Percentiles rank a stretch among this genome's conserved stretches.
phyloP scores from a whole-genome alignment of 805 yeast genomes.

The Zygosaccharomyces pseudorouxii region DNA sequence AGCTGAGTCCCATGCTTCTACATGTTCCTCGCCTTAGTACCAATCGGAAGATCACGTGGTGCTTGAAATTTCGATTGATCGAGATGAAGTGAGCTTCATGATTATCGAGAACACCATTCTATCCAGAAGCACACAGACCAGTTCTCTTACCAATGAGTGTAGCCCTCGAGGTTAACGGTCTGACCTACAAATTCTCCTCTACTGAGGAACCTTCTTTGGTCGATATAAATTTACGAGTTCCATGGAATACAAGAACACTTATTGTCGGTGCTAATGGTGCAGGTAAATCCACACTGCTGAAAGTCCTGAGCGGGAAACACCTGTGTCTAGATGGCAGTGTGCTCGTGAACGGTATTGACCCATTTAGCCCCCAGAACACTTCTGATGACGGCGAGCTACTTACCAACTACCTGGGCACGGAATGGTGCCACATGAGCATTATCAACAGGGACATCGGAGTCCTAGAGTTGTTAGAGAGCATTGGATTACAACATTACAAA shows the following conservation, averaged over 20 bases:
- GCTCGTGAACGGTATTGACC: constrained; percentile 76
- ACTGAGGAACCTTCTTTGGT: constrained; percentile 60
- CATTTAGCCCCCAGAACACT: constrained; percentile 57
- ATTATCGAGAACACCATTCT: neutral
- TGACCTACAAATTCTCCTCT: constrained; percentile 65
- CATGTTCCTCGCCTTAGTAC: neutral
- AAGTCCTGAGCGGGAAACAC: constrained; percentile 86
- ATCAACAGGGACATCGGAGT: constrained; percentile 92
- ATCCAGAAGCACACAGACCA: neutral
- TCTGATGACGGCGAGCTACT: constrained; percentile 39
- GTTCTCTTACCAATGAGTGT: constrained; percentile 5
- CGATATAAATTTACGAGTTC: constrained; percentile 55
- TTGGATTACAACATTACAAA: constrained; percentile 73
- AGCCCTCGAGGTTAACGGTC: constrained; percentile 56
- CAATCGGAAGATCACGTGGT: neutral
- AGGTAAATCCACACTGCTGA: constrained; percentile 85
- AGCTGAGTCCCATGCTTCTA: neutral
- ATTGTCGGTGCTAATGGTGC: constrained; percentile 96
- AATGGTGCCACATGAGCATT: constrained; percentile 91
- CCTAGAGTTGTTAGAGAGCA: constrained; percentile 64
- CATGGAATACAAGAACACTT: constrained; percentile 70
- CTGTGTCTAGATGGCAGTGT: constrained; percentile 70
- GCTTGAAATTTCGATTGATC: neutral
- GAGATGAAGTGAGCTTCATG: neutral
- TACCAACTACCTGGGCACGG: constrained; percentile 88